phyloP scores from a whole-genome alignment of 2,329 filamentous ascomycete genomes.

The Botrytis sinoallii region DNA sequence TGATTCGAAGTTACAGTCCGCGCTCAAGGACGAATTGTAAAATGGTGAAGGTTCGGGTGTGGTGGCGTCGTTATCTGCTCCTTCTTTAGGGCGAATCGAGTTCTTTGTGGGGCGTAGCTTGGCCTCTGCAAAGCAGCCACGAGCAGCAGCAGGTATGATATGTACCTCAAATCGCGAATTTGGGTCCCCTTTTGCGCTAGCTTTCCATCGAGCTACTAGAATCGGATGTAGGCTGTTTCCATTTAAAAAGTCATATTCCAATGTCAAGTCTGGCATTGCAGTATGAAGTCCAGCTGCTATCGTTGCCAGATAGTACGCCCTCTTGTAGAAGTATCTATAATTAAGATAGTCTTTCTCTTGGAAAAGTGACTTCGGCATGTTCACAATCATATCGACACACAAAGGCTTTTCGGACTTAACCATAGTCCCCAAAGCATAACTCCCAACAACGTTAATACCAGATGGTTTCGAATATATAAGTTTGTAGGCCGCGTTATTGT shows the following conservation, averaged over 20 bases:
- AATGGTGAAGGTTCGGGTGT: constrained; percentile 62
- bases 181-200: constrained; percentile 38
- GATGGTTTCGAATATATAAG: constrained; percentile 72
- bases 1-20: constrained; percentile 68
- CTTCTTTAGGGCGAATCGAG: constrained; percentile 60
- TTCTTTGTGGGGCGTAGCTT: constrained; percentile 71
- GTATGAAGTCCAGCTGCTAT: constrained; percentile 68
- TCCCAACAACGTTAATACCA: constrained; percentile 83
- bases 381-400: constrained; percentile 78
- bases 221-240: constrained; percentile 77
- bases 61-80: constrained; percentile 43
- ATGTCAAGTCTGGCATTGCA: constrained; percentile 49
- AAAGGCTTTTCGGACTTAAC: constrained; percentile 58
- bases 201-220: constrained; percentile 44
- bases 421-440: constrained; percentile 75
- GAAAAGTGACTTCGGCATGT: constrained; percentile 77
- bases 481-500: constrained; percentile 75
- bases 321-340: constrained; percentile 90
- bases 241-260: constrained; percentile 64
- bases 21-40: constrained; percentile 83
- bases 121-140: constrained; percentile 63
- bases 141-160: constrained; percentile 71
- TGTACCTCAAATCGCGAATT: constrained; percentile 58
- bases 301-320: constrained; percentile 86
- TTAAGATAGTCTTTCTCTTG: constrained; percentile 95